These are phyloP conservation scores for Jatropha podagrica DNA, from an alignment of 441 rosid genomes.

Conservation along the genomic window DNA sequence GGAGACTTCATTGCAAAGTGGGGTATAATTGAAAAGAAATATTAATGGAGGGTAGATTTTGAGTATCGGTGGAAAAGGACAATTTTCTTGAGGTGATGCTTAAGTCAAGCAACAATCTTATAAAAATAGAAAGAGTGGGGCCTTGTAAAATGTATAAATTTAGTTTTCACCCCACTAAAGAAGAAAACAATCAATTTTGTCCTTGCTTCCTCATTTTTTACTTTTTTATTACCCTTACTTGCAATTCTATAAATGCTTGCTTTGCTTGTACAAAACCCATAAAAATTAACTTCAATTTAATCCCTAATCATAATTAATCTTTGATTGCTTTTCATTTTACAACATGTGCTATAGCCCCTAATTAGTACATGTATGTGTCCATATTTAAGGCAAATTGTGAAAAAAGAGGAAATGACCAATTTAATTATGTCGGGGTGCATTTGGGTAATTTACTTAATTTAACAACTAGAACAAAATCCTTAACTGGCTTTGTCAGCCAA, in stretches of 20 bases:
- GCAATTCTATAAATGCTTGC: too few species aligned
- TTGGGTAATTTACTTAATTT: not conserved
- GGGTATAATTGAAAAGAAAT: not conserved
- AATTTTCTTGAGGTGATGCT: not conserved
- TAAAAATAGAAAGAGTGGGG: not conserved
- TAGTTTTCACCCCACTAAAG: too few species aligned
- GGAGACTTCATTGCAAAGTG: not conserved
- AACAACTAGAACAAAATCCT: not conserved
- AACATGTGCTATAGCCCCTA: too few species aligned
- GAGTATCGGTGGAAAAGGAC: slow-evolving; percentile 19
- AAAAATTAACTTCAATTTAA: too few species aligned
- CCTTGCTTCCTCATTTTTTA: too few species aligned
- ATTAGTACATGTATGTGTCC: too few species aligned
- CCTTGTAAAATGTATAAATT: too few species aligned
- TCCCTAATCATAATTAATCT: too few species aligned
- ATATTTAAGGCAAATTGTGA: not conserved
- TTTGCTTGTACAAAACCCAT: too few species aligned
- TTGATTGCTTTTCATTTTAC: too few species aligned
- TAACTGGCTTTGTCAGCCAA: not conserved
- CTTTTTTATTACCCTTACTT: too few species aligned
- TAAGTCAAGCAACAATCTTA: slow-evolving; percentile 6
- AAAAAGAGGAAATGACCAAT: not conserved
- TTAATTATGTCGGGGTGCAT: not conserved
- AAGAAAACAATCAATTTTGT: too few species aligned
- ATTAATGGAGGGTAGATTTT: slow-evolving; percentile 3